phyloP scores from a whole-genome alignment of 2,329 filamentous ascomycete species.

The Apiospora malaysiana region DNA sequence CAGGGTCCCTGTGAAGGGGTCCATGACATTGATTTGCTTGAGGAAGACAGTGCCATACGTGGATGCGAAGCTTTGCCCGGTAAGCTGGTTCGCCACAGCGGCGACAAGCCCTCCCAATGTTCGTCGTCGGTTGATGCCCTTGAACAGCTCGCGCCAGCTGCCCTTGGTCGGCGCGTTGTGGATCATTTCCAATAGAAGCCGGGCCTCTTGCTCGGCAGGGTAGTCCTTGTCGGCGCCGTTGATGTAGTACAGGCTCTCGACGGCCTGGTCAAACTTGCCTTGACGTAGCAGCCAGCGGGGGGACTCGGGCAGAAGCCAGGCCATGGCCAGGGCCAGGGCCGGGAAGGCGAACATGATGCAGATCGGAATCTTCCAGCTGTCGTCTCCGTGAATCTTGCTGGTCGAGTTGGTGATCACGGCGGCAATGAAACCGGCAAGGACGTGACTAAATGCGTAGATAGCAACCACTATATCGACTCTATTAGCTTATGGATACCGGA shows the following conservation, averaged over 20 bases:
- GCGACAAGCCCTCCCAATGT: background rate
- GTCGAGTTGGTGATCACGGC: background rate
- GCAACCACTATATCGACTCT: background rate
- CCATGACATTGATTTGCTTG: constrained; percentile 7
- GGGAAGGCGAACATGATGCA: background rate
- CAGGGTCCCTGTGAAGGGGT: background rate
- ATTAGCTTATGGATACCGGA: background rate
- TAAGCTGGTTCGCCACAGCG: background rate
- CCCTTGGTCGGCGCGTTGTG: background rate
- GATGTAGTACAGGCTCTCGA: constrained; percentile 2
- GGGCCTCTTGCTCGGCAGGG: background rate
- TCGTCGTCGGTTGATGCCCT: background rate
- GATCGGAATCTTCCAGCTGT: constrained; percentile 3
- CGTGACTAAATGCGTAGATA: constrained; percentile 4
- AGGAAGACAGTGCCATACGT: background rate
- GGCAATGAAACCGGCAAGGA: background rate
- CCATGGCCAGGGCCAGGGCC: background rate
- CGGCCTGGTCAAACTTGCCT: background rate
- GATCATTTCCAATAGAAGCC: background rate
- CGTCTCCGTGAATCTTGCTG: background rate
- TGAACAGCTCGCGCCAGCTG: background rate
- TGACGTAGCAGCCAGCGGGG: background rate
- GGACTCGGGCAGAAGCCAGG: background rate
- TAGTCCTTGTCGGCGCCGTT: background rate
- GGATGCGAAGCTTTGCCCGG: background rate